Base-by-base conservation (phyloP, 2,329 filamentous ascomycete species). In the Venturia carpophila region DNA sequence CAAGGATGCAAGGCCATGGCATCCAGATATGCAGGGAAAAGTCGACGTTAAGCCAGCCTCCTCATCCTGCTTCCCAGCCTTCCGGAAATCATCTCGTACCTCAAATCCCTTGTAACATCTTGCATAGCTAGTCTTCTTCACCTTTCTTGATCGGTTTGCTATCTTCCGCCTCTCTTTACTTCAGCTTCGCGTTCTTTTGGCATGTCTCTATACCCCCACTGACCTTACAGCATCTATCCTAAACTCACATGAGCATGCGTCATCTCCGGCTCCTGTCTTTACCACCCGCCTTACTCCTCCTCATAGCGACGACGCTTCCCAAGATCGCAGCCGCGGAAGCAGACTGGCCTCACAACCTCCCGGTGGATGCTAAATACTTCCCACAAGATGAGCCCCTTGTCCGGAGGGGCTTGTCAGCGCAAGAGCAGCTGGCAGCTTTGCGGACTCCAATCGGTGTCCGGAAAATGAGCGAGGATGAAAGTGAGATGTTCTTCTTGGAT, bases 401-500 rank as follows among this genome's bases (percentile, higher is more conserved):
- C 10, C 78, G 77, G 66, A 72, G 78, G 41, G 74, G 75, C n/a
- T 65, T 77, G 15, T 72, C 76, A 64, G 73, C 76, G 49, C 74
- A 74, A 67, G 74, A 76, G 68, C 74, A 70, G 67, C 71, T 80
- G 64, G 73, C 69, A 55, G 30, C 52, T 27, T 67, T 68, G 69
- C 42, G 45, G 34, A 56, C 21, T 49, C 88, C 88, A 0, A 82
- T 83, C 1, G 89, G 84, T 0, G 80, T 92, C 64, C 84, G 83
- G 72, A 92, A 92, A 72, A 90, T 92, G 84, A 80, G 84, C 60
- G 80, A 80, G 5, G 86, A 91, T 71, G 83, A 85, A 62, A 84
- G 84, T 67, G 87, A 90, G 72, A 94, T 91, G 80, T 87, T 93
- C 72, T 84, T 87, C 69, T 78, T 87, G 65, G 82, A 89, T 56